A percentile compares a stretch with the other conserved stretches of the same genome.
Conservation (phyloP, 2,329 filamentous ascomycete genomes). For the Fusarium kyushuense region DNA sequence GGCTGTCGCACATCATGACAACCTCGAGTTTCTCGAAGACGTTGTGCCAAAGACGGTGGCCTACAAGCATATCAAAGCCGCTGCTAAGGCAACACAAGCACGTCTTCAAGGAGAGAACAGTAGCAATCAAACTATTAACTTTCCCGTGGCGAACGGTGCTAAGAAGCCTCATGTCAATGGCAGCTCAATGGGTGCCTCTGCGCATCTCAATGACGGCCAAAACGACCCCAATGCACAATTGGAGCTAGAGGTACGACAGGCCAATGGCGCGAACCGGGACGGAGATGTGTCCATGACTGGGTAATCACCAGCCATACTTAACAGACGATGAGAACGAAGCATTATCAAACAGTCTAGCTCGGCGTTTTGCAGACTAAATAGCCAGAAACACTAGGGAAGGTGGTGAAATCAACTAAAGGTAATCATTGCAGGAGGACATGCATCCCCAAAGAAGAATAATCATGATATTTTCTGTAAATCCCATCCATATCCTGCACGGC, state of each 20-base stretch:
- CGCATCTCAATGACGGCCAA: slow-evolving; percentile 44
- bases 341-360: neutral
- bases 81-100: slow-evolving; percentile 64
- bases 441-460: slow-evolving; percentile 25
- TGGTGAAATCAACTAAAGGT: slow-evolving; percentile 1
- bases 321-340: neutral
- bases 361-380: neutral
- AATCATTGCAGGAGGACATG: slow-evolving; percentile 17
- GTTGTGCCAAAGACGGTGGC: slow-evolving; percentile 88
- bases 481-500: slow-evolving; percentile 14
- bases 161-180: slow-evolving; percentile 50
- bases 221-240: slow-evolving; percentile 66
- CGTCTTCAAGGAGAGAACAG: slow-evolving; percentile 58
- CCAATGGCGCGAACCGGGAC: slow-evolving; percentile 54
- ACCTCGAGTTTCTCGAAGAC: slow-evolving; percentile 94
- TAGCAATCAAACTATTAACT: slow-evolving; percentile 44
- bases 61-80: slow-evolving; percentile 81
- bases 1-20: slow-evolving; percentile 88
- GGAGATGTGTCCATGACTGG: slow-evolving; percentile 71
- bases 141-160: slow-evolving; percentile 46
- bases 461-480: slow-evolving; percentile 30
- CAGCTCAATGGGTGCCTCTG: slow-evolving; percentile 37
- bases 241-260: slow-evolving; percentile 66
- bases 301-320: slow-evolving; percentile 49
- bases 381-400: neutral